phyloP scores from a whole-genome alignment of 208 protist genomes.

The Leishmania tropica region DNA sequence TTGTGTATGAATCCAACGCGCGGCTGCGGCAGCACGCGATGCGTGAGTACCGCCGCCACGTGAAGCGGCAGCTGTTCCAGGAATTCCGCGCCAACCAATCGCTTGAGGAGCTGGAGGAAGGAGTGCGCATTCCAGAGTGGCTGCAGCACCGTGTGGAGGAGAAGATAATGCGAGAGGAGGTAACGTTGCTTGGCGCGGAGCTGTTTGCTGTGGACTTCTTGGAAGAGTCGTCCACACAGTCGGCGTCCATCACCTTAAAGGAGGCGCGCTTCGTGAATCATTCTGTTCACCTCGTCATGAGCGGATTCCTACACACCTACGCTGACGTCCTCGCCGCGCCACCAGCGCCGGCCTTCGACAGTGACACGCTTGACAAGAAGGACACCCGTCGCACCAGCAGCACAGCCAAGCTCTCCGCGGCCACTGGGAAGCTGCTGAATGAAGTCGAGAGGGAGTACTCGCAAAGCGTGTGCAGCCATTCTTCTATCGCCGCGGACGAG shows the following conservation, averaged over 20 bases:
- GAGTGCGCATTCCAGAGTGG: slow-evolving; percentile 33
- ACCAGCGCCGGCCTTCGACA: slow-evolving; percentile 12
- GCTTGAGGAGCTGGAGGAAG: slow-evolving; percentile 27
- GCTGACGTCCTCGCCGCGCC: slow-evolving; percentile 25
- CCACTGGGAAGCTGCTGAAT: slow-evolving; percentile 24
- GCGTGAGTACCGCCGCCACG: slow-evolving; percentile 40
- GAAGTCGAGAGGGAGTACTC: slow-evolving; percentile 49
- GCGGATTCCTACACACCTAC: slow-evolving; percentile 51
- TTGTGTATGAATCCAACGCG: slow-evolving; percentile 65
- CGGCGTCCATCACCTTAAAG: slow-evolving; percentile 57
- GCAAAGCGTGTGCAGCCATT: slow-evolving; percentile 33
- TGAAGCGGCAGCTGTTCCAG: slow-evolving; percentile 38
- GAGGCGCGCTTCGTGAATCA: slow-evolving; percentile 75
- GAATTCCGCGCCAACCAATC: slow-evolving; percentile 14
- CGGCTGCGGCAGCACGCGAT: slow-evolving; percentile 36
- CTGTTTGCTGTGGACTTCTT: slow-evolving; percentile 73
- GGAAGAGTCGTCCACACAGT: slow-evolving; percentile 75
- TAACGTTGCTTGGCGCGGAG: slow-evolving; percentile 61
- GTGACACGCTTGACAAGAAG: slow-evolving; percentile 11
- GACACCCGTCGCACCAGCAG: background rate
- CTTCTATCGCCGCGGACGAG: slow-evolving; percentile 8
- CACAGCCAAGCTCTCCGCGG: slow-evolving; percentile 7
- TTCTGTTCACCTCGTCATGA: slow-evolving; percentile 53
- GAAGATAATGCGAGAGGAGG: slow-evolving; percentile 35
- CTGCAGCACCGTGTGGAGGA: slow-evolving; percentile 49